Conservation (phyloP, 2,329 filamentous ascomycete genomes). For the Sarocladiaceae sp. region DNA sequence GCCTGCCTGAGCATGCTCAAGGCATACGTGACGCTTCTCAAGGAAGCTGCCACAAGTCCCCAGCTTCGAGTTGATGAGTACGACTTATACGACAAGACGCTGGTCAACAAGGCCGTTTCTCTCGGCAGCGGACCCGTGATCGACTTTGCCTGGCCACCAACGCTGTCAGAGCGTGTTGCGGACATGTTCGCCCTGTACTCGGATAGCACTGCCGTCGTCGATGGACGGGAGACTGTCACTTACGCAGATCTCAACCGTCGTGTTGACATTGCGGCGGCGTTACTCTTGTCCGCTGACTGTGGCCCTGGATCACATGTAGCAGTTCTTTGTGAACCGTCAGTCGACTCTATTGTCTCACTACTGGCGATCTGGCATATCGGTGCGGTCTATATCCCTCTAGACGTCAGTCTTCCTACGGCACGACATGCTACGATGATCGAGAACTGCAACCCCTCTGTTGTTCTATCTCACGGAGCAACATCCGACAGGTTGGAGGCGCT, state of each 20-base stretch:
- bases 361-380: constrained; percentile 34
- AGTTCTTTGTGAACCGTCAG: constrained; percentile 27
- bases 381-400: constrained; percentile 34
- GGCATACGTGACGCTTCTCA: not conserved
- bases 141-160: constrained; percentile 10
- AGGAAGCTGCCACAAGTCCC: not conserved
- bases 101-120: constrained; percentile 8
- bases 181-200: constrained; percentile 8
- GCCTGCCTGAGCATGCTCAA: not conserved
- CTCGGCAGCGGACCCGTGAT: constrained; percentile 9
- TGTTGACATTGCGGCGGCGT: too few species aligned
- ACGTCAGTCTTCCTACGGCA: constrained; percentile 21
- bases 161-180: constrained; percentile 9
- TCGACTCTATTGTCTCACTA: constrained; percentile 28
- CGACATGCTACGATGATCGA: constrained; percentile 24
- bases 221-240: constrained; percentile 15
- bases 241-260: not conserved
- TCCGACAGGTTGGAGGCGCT: not conserved
- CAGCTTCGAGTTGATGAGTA: not conserved
- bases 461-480: constrained; percentile 14
- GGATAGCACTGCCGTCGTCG: constrained; percentile 8
- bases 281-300: too few species aligned
- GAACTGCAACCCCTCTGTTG: constrained; percentile 20
- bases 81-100: not conserved
- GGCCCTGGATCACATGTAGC: too few species aligned